Evolutionary conservation across 2,329 filamentous ascomycete genomes (phyloP).

Genomic region (Diaporthe eres): DNA sequence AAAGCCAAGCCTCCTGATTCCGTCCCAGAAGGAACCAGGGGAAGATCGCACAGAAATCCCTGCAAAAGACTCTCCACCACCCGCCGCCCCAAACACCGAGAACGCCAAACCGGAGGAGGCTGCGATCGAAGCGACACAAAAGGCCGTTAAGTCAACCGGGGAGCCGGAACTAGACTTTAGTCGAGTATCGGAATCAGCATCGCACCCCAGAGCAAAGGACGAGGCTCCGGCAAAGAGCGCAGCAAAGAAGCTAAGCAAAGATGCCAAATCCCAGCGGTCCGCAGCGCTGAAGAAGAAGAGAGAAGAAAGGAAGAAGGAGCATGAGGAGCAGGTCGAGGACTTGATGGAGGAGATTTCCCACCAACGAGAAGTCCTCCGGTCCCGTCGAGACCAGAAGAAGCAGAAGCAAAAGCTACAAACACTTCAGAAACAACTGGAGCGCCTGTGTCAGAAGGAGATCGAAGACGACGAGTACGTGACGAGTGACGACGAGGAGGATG

Average conservation of each 20-base stretch:
- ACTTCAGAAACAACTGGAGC: slow-evolving; percentile 29
- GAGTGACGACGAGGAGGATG: slow-evolving; percentile 10
- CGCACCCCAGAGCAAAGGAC: neutral
- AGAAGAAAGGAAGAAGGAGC: slow-evolving; percentile 16
- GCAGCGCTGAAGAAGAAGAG: slow-evolving; percentile 23
- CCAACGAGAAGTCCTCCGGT: slow-evolving; percentile 29
- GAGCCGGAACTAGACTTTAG: neutral
- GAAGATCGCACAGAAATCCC: neutral
- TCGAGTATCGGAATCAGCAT: slow-evolving; percentile 25
- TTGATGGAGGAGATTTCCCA: slow-evolving; percentile 22
- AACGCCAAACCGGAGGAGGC: neutral
- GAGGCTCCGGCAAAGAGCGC: neutral
- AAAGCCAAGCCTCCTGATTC: neutral
- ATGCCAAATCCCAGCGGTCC: slow-evolving; percentile 15
- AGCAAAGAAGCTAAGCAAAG: slow-evolving; percentile 27
- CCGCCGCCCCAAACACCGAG: neutral
- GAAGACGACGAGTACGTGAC: slow-evolving; percentile 28
- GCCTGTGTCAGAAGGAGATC: slow-evolving; percentile 24
- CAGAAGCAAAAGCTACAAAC: slow-evolving; percentile 19
- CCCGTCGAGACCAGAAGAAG: slow-evolving; percentile 32
- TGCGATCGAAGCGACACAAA: neutral
- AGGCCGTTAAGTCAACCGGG: neutral
- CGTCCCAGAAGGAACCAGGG: neutral
- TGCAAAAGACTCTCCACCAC: neutral
- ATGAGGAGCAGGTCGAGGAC: slow-evolving; percentile 19